These are phyloP conservation scores for Cupressus sempervirens DNA, from an alignment of 75 land plant genomes.

Conservation along the genomic window DNA sequence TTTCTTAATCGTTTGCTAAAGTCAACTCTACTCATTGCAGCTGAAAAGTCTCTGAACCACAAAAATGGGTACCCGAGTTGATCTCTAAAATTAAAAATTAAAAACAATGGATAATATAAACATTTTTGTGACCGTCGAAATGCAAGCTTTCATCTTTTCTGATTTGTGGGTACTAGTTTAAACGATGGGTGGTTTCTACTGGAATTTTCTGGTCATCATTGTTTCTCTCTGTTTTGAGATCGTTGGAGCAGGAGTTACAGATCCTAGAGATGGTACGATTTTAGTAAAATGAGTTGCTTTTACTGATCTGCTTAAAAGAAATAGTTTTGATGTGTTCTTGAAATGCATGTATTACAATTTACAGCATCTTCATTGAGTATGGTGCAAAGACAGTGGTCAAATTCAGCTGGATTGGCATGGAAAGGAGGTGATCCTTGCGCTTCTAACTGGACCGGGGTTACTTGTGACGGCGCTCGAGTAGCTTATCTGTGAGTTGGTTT, in stretches of 20 bases:
- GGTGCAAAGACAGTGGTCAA: not conserved
- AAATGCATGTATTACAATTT: not conserved
- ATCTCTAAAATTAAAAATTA: no score
- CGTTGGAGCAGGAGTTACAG: not conserved
- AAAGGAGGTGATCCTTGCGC: conserved; percentile 51
- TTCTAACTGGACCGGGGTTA: conserved; percentile 47
- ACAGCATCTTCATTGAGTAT: not conserved
- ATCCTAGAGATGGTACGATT: not conserved
- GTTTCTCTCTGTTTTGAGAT: not conserved
- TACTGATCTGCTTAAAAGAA: not conserved
- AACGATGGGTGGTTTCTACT: no score
- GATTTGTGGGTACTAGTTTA: no score
- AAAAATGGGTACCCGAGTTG: no score
- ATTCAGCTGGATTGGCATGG: conserved; percentile 33
- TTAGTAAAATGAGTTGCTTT: not conserved
- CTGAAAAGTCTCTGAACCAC: no score
- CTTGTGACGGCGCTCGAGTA: conserved; percentile 45
- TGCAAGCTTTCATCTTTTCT: no score
- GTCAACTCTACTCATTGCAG: no score
- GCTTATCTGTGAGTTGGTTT: conserved; percentile 23
- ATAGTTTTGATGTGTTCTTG: not conserved
- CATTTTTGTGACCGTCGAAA: no score
- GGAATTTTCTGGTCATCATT: not conserved
- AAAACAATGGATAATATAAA: no score
- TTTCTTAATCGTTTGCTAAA: no score